Evolutionary conservation across 495 filamentous ascomycete species (phyloP).

Genomic region (Talaromyces trachyspermus): DNA sequence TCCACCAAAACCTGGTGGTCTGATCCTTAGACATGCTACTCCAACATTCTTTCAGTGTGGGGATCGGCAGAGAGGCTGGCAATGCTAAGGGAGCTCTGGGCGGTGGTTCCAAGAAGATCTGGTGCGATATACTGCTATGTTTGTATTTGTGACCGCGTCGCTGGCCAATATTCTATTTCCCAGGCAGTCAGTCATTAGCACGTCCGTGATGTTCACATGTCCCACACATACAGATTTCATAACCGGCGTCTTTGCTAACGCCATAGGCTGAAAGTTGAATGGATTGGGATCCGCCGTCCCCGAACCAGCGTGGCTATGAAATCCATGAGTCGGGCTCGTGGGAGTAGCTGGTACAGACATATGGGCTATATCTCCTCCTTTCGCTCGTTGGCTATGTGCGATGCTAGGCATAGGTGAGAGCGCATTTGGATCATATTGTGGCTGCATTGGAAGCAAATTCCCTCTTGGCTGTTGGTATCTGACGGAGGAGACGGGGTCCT

Average conservation of each 20-base stretch:
- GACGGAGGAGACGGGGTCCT: conserved; percentile 63
- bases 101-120: conserved; percentile 94
- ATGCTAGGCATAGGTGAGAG: conserved; percentile 55
- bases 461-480: conserved; percentile 44
- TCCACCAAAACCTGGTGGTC: conserved; percentile 76
- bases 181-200: conserved; percentile 4
- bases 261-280: conserved; percentile 90
- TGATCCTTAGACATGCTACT: conserved; percentile 82
- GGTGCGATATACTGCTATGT: conserved; percentile 91
- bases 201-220: not conserved
- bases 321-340: conserved; percentile 27
- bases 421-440: conserved; percentile 50
- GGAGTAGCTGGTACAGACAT: conserved; percentile 29
- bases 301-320: conserved; percentile 29
- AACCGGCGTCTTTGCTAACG: conserved; percentile 67
- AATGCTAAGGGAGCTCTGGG: conserved; percentile 79
- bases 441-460: conserved; percentile 23
- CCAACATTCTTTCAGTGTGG: conserved; percentile 78
- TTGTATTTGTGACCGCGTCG: conserved; percentile 96
- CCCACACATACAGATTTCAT: conserved; percentile 62
- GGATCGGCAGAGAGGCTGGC: conserved; percentile 90
- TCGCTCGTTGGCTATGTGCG: conserved; percentile 16
- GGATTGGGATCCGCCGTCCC: conserved; percentile 44
- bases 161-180: conserved; percentile 67
- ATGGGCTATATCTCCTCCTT: conserved; percentile 10